Conservation (phyloP, 2,329 filamentous ascomycete species). For the Colletotrichum cordylinicola region DNA sequence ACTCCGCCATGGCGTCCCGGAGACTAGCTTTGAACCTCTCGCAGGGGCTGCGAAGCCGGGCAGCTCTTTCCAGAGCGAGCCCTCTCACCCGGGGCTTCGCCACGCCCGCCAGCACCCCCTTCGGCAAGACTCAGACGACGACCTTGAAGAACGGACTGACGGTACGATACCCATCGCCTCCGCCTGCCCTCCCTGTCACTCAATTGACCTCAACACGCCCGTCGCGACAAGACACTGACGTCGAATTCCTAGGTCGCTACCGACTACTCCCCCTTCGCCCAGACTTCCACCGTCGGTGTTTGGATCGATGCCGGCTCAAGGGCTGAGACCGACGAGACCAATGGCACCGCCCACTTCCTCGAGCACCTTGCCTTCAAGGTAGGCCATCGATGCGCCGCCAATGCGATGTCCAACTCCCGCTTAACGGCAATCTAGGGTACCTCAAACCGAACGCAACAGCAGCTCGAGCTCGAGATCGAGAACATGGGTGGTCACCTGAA, state of each 20-base stretch:
- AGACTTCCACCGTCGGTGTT: conserved; percentile 97
- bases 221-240: conserved; percentile 31
- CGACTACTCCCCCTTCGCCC: conserved; percentile 96
- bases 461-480: conserved; percentile 99
- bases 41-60: conserved; percentile 86
- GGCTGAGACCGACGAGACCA: conserved; percentile 97
- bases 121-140: conserved; percentile 91
- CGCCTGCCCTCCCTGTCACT: background rate
- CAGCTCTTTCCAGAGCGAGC: conserved; percentile 79
- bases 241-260: conserved; percentile 78
- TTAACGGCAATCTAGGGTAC: conserved; percentile 69
- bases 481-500: conserved; percentile 99
- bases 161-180: conserved; percentile 56
- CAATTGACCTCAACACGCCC: conserved; percentile 42
- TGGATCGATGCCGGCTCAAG: conserved; percentile 99
- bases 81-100: conserved; percentile 87
- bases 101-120: conserved; percentile 72
- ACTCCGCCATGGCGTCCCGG: conserved; percentile 86
- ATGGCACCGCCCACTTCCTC: conserved; percentile 99
- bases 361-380: conserved; percentile 99
- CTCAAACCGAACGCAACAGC: conserved; percentile 90
- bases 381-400: conserved; percentile 29
- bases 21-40: conserved; percentile 95
- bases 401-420: background rate
- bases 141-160: conserved; percentile 98